Base-by-base conservation (phyloP, 1,284 basidiomycete genomes). In the Puccinia hordei region DNA sequence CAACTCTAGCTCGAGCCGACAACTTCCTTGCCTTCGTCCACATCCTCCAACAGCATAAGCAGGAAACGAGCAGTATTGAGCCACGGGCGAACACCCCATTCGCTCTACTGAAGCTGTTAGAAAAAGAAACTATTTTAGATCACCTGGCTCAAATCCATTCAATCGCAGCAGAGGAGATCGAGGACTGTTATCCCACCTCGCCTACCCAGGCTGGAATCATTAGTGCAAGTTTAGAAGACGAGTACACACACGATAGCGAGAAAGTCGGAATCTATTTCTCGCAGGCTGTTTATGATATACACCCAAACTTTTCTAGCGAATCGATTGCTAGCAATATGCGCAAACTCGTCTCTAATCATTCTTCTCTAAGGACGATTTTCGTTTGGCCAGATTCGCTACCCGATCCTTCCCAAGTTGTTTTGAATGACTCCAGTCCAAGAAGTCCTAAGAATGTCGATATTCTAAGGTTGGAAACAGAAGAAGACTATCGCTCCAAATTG, bases 181-280 rank as follows among this genome's bases (percentile, higher is more conserved):
- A 72, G 41, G 83, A 84, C 79, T 38, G 82, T 38, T 82, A 82
- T 41, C 83, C 82, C 6, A 83, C 82, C 1, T 81, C 83, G 2
- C 83, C 83, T 0, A 71, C 83, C 6, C 83, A 84, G 63, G 81
- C 82, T 35, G 82, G 83, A 10, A 81, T 84, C 30, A 81, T 84
- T 63, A 82, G 81, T 1, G 81, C 83, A 8, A 82, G 81, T 33
- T 72, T 83, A 27, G 82, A 83, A 49, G 82, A 82, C 17, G 82
- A 81, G 0, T 33, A 71, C 46, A 51, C 51, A 8, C 24, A 30
- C 2, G 27, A 35, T 65, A 33, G 8, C 15, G 44, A 55, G 30
- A 30, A 63, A 30, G 27, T 30, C 10, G 72, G 72, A 12, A 81
- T 83, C 61, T 84, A 83, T 65, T 84, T 82, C 66, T 82, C 83